phyloP scores from a whole-genome alignment of 1,284 basidiomycete species.

The Rhodotorula sp. region DNA sequence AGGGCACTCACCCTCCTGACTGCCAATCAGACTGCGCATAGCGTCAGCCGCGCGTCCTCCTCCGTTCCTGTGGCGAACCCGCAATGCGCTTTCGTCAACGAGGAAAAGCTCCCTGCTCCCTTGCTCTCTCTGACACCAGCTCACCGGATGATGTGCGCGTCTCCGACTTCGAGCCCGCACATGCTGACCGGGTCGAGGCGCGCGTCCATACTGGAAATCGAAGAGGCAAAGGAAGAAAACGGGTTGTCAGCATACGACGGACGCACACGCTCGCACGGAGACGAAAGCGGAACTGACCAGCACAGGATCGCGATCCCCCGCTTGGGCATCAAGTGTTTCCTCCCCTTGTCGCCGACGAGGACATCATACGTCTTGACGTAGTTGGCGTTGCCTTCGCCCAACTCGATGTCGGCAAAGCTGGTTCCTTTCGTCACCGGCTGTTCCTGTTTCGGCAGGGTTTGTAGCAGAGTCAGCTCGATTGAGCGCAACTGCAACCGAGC shows the following conservation, averaged over 20 bases:
- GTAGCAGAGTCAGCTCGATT: no score
- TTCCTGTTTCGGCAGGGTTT: background rate
- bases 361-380: constrained; percentile 19
- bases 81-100: background rate
- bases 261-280: no score
- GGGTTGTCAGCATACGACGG: no score
- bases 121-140: background rate
- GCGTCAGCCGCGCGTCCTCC: constrained; percentile 16
- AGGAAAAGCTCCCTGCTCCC: background rate
- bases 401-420: constrained; percentile 8
- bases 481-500: background rate
- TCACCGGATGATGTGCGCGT: constrained; percentile 25
- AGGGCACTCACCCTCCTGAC: constrained; percentile 7
- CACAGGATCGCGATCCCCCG: constrained; percentile 20
- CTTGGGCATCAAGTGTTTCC: constrained; percentile 18
- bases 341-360: constrained; percentile 20
- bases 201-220: constrained; percentile 4
- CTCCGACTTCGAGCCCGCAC: constrained; percentile 22
- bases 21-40: constrained; percentile 14
- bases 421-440: constrained; percentile 4
- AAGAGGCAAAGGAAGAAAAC: background rate
- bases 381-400: constrained; percentile 4
- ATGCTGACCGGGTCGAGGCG: constrained; percentile 19
- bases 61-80: constrained; percentile 10
- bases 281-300: background rate